Conservation (phyloP, 2,329 filamentous ascomycete species). For the Fusarium scirpi region DNA sequence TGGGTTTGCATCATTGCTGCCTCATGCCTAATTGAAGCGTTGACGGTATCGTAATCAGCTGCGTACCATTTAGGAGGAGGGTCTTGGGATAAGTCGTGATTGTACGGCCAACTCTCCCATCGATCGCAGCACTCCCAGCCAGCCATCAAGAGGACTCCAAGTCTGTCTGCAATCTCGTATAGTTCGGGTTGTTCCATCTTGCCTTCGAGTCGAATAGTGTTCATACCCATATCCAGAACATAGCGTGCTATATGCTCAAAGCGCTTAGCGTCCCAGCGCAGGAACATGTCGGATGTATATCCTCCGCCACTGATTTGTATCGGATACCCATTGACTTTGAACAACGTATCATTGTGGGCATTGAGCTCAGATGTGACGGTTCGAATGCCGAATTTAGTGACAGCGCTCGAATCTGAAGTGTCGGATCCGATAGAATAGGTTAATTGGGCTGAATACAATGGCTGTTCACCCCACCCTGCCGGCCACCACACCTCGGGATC, state of each 20-base stretch:
- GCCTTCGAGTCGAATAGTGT: neutral
- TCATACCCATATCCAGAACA: conserved; percentile 5
- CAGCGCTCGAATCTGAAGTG: neutral
- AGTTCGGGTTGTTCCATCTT: conserved; percentile 6
- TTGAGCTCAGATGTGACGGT: neutral
- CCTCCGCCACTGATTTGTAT: neutral
- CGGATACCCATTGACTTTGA: neutral
- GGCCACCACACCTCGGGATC: conserved; percentile 2
- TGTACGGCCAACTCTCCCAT: conserved; percentile 9
- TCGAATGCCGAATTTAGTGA: neutral
- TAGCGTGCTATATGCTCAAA: neutral
- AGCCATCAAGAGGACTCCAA: neutral
- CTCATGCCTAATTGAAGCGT: conserved; percentile 1
- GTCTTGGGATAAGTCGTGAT: neutral
- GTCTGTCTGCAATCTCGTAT: neutral
- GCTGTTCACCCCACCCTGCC: neutral
- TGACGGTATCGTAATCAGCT: neutral
- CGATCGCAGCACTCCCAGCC: conserved; percentile 6
- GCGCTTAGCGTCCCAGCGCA: neutral
- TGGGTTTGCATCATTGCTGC: neutral
- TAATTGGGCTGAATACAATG: neutral
- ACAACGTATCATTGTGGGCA: neutral
- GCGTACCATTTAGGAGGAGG: neutral
- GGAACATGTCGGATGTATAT: neutral
- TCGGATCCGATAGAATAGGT: neutral